Conservation (phyloP, 202 grass and related monocot genomes). For the Hordeum pubiflorum region DNA sequence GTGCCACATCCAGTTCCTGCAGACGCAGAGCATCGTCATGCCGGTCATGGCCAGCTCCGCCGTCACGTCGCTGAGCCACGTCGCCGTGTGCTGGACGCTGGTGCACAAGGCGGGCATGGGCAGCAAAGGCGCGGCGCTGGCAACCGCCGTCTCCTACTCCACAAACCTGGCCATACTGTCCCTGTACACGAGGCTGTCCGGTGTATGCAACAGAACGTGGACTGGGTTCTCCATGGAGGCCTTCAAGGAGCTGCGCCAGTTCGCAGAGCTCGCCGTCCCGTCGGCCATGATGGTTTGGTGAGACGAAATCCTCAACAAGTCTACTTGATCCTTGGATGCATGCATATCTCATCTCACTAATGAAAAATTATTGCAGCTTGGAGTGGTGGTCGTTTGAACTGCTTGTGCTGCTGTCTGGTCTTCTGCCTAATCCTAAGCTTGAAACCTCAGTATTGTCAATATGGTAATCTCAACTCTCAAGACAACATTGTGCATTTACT, state of each 20-base stretch:
- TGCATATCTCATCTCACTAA: background rate
- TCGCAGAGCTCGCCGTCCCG: conserved; percentile 45
- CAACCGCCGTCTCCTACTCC: conserved; percentile 36
- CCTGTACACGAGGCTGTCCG: conserved; percentile 40
- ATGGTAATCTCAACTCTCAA: background rate
- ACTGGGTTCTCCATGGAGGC: background rate
- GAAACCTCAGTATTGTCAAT: conserved; percentile 63
- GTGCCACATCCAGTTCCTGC: conserved; percentile 34
- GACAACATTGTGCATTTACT: background rate
- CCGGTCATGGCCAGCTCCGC: conserved; percentile 40
- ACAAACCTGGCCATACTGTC: conserved; percentile 35
- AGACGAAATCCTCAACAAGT: background rate
- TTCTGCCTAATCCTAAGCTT: conserved; percentile 58
- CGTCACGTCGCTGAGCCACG: conserved; percentile 32
- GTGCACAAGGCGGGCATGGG: conserved; percentile 30
- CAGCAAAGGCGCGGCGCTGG: conserved; percentile 52
- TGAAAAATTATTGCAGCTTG: conserved; percentile 25
- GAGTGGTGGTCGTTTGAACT: conserved; percentile 65
- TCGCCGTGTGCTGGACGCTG: background rate
- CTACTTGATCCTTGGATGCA: background rate
- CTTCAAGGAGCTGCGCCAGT: background rate
- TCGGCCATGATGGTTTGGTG: conserved; percentile 64
- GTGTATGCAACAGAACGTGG: background rate
- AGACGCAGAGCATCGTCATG: conserved; percentile 20
- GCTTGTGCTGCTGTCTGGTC: conserved; percentile 50